phyloP scores from a whole-genome alignment of 345 rosid genomes.

The Salix udensis region DNA sequence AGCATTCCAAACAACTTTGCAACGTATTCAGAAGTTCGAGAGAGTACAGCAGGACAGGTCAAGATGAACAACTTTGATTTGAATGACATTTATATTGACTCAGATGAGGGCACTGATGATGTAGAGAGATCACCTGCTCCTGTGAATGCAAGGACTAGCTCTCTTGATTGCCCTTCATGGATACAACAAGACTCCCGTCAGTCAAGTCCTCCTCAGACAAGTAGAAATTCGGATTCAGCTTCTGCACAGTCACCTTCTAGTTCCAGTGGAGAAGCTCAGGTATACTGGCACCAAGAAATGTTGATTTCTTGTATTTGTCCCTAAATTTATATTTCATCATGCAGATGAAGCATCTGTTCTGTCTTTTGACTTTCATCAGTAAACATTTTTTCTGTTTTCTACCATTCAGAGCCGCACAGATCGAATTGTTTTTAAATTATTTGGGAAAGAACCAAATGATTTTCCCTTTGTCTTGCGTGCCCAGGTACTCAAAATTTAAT shows the following conservation, averaged over 20 bases:
- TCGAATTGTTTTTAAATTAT: slow-evolving; percentile 84
- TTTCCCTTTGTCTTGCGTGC: slow-evolving; percentile 79
- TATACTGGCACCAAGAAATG: slow-evolving; percentile 20
- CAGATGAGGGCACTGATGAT: slow-evolving; percentile 76
- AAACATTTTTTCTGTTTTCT: slow-evolving; percentile 8
- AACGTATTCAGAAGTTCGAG: slow-evolving; percentile 32
- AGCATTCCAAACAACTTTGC: slow-evolving; percentile 19
- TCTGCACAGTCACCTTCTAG: slow-evolving; percentile 97
- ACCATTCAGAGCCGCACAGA: slow-evolving; percentile 83
- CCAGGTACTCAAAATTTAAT: slow-evolving; percentile 52
- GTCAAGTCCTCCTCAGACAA: slow-evolving; percentile 94
- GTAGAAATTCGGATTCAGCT: slow-evolving; percentile 94
- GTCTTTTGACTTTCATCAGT: background rate
- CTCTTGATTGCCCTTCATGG: slow-evolving; percentile 86
- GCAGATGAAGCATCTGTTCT: slow-evolving; percentile 4
- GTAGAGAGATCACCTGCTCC: slow-evolving; percentile 66
- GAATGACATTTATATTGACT: slow-evolving; percentile 79
- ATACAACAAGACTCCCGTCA: slow-evolving; percentile 71
- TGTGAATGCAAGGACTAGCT: slow-evolving; percentile 52
- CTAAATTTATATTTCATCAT: background rate
- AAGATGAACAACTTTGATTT: slow-evolving; percentile 88
- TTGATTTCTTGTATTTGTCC: background rate
- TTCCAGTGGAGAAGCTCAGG: slow-evolving; percentile 89
- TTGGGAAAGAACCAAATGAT: slow-evolving; percentile 93
- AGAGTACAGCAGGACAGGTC: slow-evolving; percentile 40